These are phyloP conservation scores for Solanum chmielewskii DNA, from an alignment of 257 asterid genomes.

Conservation along the genomic window DNA sequence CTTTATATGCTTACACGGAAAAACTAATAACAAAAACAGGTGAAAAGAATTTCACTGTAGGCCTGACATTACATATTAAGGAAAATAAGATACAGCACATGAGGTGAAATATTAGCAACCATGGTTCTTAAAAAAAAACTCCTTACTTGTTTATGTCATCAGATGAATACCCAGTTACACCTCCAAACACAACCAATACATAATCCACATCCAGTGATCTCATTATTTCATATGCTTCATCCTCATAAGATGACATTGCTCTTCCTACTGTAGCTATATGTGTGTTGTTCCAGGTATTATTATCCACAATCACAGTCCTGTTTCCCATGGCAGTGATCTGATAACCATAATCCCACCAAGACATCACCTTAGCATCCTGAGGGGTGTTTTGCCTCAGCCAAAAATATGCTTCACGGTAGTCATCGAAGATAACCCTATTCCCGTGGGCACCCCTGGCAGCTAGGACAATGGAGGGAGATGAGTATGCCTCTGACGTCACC, in stretches of 20 bases:
- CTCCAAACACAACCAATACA: constrained; percentile 94
- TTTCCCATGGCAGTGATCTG: constrained; percentile 99
- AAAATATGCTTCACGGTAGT: constrained; percentile 92
- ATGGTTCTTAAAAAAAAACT: not conserved
- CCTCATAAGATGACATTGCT: constrained; percentile 97
- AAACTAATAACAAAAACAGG: not conserved
- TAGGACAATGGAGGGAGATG: constrained; percentile 97
- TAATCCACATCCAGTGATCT: constrained; percentile 89
- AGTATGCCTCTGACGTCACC: constrained; percentile 99
- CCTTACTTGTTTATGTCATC: constrained; percentile 98
- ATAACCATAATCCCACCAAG: constrained; percentile 99
- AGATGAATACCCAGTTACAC: constrained; percentile 95
- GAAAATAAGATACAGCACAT: not conserved
- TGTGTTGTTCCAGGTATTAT: constrained; percentile 98
- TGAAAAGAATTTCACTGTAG: not conserved
- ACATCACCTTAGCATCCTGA: constrained; percentile 95
- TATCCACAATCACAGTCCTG: constrained; percentile 94
- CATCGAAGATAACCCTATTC: constrained; percentile 83
- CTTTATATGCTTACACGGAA: not conserved
- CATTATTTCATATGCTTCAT: constrained; percentile 96
- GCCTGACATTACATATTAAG: not conserved
- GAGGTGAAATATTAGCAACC: not conserved
- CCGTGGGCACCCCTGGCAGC: constrained; percentile 99
- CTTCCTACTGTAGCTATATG: constrained; percentile 99
- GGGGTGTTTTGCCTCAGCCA: constrained; percentile 96